Conservation (phyloP, 2,329 filamentous ascomycete species). For the Aspergillus quadricinctus region DNA sequence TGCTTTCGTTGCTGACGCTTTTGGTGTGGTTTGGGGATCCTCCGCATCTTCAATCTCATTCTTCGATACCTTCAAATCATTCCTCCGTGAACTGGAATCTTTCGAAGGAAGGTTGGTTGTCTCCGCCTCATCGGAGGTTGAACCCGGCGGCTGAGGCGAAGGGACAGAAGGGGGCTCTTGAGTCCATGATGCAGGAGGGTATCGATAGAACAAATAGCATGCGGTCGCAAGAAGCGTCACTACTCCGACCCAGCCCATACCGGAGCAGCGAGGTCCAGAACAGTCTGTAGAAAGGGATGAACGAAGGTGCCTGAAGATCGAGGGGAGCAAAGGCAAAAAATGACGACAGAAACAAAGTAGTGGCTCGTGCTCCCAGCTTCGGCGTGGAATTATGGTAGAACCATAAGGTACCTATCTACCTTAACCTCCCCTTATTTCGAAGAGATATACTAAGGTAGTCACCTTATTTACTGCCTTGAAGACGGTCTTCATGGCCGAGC, state of each 20-base stretch:
- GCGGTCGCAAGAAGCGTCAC: constrained; percentile 36
- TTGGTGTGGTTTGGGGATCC: constrained; percentile 34
- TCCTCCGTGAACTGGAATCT: constrained; percentile 5
- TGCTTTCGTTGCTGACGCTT: constrained; percentile 26
- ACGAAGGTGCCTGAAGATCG: neutral
- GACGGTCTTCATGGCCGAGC: neutral
- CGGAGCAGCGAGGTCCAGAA: neutral
- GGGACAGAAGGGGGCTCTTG: constrained; percentile 13
- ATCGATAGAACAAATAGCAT: constrained; percentile 38
- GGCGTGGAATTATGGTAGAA: neutral
- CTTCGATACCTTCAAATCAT: constrained; percentile 5
- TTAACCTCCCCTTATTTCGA: no score
- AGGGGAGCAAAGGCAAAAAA: neutral
- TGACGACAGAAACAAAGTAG: neutral
- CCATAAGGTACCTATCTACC: no score
- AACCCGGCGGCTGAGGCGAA: constrained; percentile 12
- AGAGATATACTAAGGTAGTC: no score
- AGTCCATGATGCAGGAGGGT: constrained; percentile 34
- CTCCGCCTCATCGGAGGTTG: constrained; percentile 12
- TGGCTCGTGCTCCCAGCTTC: neutral
- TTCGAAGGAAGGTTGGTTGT: constrained; percentile 7
- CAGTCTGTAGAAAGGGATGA: neutral
- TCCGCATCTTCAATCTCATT: constrained; percentile 13
- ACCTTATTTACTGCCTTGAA: neutral
- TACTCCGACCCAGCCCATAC: constrained; percentile 42